Base-by-base conservation (phyloP, 1,139 yeast species). In the Diutina catenulata region DNA sequence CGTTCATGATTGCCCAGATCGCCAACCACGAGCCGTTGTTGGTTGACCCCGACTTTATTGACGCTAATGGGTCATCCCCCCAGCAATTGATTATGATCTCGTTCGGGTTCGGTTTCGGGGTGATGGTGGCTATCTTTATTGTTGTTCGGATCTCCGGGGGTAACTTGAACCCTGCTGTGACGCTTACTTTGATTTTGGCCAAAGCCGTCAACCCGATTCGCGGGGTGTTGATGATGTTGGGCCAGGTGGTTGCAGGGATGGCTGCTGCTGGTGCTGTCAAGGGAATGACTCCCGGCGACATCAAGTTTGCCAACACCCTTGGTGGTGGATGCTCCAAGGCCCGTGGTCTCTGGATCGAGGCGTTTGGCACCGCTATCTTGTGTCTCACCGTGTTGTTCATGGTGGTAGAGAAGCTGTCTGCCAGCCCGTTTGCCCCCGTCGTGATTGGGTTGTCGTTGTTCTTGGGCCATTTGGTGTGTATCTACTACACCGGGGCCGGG, bases 261-360 rank as follows among this genome's bases (percentile, higher is more conserved):
- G 86, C 87, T 49, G 95, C 95, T 43, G 94, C 94, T 42, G 95
- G 84, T 56, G 88, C 87, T 36, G 94, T 87, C 38, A 64, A 74
- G 47, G 94, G 86, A 38, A 73, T 84, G 80, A 80, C 93, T 26
- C 95, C 95, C 33, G 95, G 95, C 43, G 68, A 69, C 35, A 66
- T 84, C 50, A 66, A 73, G 15, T 86, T 83, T 51, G 72, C 84
- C 46, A 84, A 84, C 51, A 68, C 70, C 38, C 63, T 83, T 44
- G 87, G 91, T 42, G 78, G 80, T 43, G 91, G 78, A 38, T 66
- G 74, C 48, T 80, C 91, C 37, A 76, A 68, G 55, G 51, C 82
- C 38, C 76, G 88, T 65, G 95, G 91, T 55, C 59, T 83, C 28
- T 81, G 82, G 62, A 58, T 86, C 47, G 95, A 86, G 64, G 80